Percentiles rank a stretch among this genome's conserved stretches.
Evolutionary conservation across 148 eudicot genomes (phyloP).

Genomic region (Euryodendron excelsum): DNA sequence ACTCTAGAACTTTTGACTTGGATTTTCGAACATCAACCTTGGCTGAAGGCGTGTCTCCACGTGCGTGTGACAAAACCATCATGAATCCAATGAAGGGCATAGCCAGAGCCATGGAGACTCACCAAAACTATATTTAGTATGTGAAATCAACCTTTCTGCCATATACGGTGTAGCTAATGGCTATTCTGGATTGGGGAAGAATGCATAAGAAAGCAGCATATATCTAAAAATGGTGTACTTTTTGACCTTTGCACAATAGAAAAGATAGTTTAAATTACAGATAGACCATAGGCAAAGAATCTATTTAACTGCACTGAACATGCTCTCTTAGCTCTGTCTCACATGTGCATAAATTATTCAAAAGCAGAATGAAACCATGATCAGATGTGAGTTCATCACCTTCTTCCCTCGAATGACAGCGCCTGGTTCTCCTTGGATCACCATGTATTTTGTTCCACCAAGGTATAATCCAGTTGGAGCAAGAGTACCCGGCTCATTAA

Average conservation of each 20-base stretch:
- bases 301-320: neutral
- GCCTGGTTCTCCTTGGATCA: slow-evolving; percentile 70
- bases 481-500: slow-evolving; percentile 54
- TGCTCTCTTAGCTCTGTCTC: no score
- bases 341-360: neutral
- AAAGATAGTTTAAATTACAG: no score
- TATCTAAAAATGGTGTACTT: no score
- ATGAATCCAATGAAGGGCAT: neutral
- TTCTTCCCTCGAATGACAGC: slow-evolving; percentile 81
- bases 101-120: neutral
- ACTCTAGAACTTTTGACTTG: neutral
- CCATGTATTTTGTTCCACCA: slow-evolving; percentile 71
- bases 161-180: no score
- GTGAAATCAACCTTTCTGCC: neutral
- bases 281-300: neutral
- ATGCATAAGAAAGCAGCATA: neutral
- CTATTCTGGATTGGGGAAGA: neutral
- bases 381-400: slow-evolving; percentile 27
- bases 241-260: no score
- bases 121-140: neutral
- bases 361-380: neutral
- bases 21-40: neutral
- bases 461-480: slow-evolving; percentile 74
- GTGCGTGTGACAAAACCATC: neutral
- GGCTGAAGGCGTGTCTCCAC: neutral